Evolutionary conservation across 495 filamentous ascomycete genomes (phyloP), one percentile per base, ranked within the genome.

Genomic region (Cercophora newfieldiana): DNA sequence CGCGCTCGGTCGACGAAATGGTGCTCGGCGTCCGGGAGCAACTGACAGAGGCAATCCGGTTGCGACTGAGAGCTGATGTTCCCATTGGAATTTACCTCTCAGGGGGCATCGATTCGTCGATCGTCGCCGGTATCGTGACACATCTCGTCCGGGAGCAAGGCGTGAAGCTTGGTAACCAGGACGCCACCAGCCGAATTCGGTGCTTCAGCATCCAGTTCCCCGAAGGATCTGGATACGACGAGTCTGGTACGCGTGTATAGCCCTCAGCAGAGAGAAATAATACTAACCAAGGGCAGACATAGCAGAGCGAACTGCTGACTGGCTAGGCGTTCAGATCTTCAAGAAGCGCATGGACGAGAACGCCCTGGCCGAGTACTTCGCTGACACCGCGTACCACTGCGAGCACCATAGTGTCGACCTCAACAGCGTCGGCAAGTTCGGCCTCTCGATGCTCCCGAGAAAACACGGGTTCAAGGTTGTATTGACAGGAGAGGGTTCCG

Each of bases 41-140:
- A 5, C 62, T 86, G 47, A 68, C 82, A 0, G 82, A 86, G 19
- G 70, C 83, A 0, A 71, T 85, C 3, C 76, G 76, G 1, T 28
- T 84, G 30, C 80, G 83, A 12, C 73, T 86, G 29, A 76, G 82
- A 22, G 83, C 83, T 2, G 83, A 87, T 70, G 84, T 86, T 0
- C 78, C 78, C 7, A 74, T 87, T 7, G 83, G 83, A 1, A 72
- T 87, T 50, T 84, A 81, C 60, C 71, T 86, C 1, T 80, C 75
- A 25, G 84, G 84, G n/a, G 85, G 85, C 2, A 73, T 87, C 29
- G 84, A 85, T 65, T 83, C 80, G 5, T 82, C 82, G 0, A 76
- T 77, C 7, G 71, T 86, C 29, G 84, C 83, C 18, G 82, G 84
- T 16, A 86, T 87, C 69, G 80, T 80, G 24, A 76, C 75, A 1